Base-by-base conservation (phyloP, 345 rosid species). In the Kernera saxatilis region DNA sequence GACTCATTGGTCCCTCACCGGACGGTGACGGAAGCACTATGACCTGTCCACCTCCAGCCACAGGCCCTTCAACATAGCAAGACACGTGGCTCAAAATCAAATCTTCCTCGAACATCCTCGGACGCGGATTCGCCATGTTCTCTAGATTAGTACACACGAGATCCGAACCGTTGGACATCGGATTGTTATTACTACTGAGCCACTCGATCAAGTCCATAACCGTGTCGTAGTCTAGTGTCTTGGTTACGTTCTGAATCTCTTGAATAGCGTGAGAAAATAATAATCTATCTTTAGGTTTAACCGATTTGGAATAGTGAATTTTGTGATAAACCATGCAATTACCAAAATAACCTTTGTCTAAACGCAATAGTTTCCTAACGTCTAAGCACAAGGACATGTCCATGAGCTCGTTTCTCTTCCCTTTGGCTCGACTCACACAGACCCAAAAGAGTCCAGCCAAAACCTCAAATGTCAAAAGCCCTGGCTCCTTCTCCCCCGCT, bases 201-300 rank as follows among this genome's bases (percentile, higher is more conserved):
- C 94, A 87, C 35, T 85, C 83, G 56, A 87, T 83, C 72, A 88
- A 79, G 48, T 82, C 89, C 87, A 73, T 75, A 36, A 88, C 80
- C 49, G 67, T 66, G 15, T 83, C 80, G 5, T 19, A 65, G 26
- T 83, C 72, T 78, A 85, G 81, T 66, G 79, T 55, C 33, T 61
- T 72, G 44, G 73, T 65, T 11, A 17, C 71, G 32, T 81, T 79
- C 45, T 71, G 60, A 12, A 87, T 77, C 32, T 84, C 84, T 72
- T 32, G 27, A 1, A 72, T 61, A 7, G 80, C 89, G 57, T 64
- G 65, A 13, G 79, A 21, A 41, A 79, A 41, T 58, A 33, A 43
- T 1, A 56, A 5, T 12, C 2, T 40, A 7, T 70, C 70, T 9
- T 57, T 52, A 14, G 50, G 25, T 29, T 45, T 69, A 8, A 45